Base-by-base conservation (phyloP, 2,329 filamentous ascomycete genomes). In the Nemania sp. region DNA sequence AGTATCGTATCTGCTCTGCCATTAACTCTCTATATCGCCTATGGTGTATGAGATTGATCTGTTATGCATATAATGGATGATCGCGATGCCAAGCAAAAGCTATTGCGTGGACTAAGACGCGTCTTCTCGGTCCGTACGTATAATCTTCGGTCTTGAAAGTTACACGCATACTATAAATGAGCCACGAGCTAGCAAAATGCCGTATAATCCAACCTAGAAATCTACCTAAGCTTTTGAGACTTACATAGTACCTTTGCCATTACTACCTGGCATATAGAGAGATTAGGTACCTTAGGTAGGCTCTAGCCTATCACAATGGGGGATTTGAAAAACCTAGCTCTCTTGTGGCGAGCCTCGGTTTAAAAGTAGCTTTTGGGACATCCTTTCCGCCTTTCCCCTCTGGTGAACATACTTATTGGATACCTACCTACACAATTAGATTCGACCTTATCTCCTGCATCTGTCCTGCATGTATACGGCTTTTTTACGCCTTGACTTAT, bases 271-370 rank as follows among this genome's bases (percentile, higher is more conserved):
- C 11, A 41, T 18, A 41, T 35, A 35, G 32, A 35, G 7, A 11
- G 32, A 35, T 11, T 1, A 32, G 8, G 5, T 8, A 18, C 15
- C 38, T n/a, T n/a, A n/a, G n/a, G n/a, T n/a, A 41, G 38, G 18
- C 8, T 18, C 38, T 3, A 11, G 18, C 45, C 45, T 60, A 60
- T 60, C 45, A 60, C 24, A 29, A 8, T 11, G 20, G 11, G 38
- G 29, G 29, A 3, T 51, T 60, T 60, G 57, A 38, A 60, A 60
- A 41, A 10, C 29, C 15, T 18, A 32, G 35, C 11, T 41, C 45
- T 52, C 29, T 20, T 32, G n/a, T 22, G 54, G n/a, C 52, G 38
- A 15, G 38, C 38, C 38, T 41, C 38, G 11, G 38, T 41, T 41
- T 41, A 15, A 41, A 41, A 41, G 18, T 41, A 41, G 18, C 11